Evolutionary conservation across 768 basidiomycete genomes (phyloP).

Genomic region (Strobilomyces dryophilus): DNA sequence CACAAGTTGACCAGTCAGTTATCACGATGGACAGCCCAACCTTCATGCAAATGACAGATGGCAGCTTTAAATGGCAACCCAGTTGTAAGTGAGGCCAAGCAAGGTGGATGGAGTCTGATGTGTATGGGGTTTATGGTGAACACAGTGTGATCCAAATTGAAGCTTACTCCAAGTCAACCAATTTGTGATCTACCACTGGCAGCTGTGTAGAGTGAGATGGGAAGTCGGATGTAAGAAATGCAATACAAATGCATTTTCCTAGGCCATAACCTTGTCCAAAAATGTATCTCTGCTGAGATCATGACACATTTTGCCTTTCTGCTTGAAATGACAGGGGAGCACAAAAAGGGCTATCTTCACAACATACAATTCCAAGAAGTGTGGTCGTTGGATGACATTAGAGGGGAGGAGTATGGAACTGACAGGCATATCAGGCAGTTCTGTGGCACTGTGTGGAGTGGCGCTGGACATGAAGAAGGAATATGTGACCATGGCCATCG

Average conservation of each 20-base stretch:
- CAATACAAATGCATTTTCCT: constrained; percentile 88
- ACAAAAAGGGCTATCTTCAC: constrained; percentile 87
- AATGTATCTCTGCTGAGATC: constrained; percentile 95
- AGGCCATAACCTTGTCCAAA: constrained; percentile 85
- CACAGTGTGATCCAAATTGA: constrained; percentile 90
- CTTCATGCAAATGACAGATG: constrained; percentile 81
- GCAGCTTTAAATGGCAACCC: constrained; percentile 82
- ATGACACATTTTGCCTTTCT: constrained; percentile 77
- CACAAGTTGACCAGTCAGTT: constrained; percentile 99
- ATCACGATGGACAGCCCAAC: constrained; percentile 89
- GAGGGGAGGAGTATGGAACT: constrained; percentile 92
- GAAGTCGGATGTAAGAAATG: neutral
- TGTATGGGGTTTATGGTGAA: constrained; percentile 92
- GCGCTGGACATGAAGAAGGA: constrained; percentile 81
- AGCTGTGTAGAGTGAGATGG: constrained; percentile 44
- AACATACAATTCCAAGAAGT: constrained; percentile 91
- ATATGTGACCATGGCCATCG: no score
- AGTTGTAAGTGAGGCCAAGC: constrained; percentile 2
- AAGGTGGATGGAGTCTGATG: neutral
- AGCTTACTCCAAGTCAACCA: constrained; percentile 93
- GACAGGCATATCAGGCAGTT: constrained; percentile 69
- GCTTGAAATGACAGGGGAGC: constrained; percentile 85
- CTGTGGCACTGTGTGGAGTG: constrained; percentile 50
- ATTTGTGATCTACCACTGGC: constrained; percentile 85
- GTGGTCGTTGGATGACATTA: constrained; percentile 58